A percentile compares a stretch with the other conserved stretches of the same genome.
These are phyloP conservation scores for Aspergillus sp. DNA, from an alignment of 2,329 filamentous ascomycete species.

Conservation along the genomic window DNA sequence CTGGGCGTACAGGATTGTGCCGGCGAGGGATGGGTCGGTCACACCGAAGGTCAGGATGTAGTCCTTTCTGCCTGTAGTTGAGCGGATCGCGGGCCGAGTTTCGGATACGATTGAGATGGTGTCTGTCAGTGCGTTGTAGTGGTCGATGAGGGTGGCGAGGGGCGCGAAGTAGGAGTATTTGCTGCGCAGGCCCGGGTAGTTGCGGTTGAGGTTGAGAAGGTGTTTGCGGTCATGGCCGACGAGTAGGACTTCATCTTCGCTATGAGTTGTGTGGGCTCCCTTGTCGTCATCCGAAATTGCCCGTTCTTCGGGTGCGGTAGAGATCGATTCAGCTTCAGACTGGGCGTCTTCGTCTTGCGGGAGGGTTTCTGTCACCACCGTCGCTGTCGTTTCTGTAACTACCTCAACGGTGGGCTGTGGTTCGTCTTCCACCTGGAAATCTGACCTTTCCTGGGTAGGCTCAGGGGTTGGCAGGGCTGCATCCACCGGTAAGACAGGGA, in stretches of 20 bases:
- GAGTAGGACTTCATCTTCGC: conserved; percentile 10
- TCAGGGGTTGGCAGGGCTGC: conserved; percentile 17
- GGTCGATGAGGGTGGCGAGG: conserved; percentile 45
- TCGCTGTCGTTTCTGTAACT: neutral
- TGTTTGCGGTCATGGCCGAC: conserved; percentile 10
- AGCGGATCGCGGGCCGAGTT: conserved; percentile 32
- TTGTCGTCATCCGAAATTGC: conserved; percentile 6
- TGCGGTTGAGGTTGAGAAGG: conserved; percentile 24
- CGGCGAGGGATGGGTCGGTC: conserved; percentile 48
- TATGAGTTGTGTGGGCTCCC: conserved; percentile 10
- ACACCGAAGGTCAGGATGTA: conserved; percentile 45
- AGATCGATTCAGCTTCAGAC: neutral
- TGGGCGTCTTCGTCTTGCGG: neutral
- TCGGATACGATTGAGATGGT: conserved; percentile 45
- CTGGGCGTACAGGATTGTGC: conserved; percentile 41
- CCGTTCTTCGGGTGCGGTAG: neutral
- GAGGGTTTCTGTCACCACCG: neutral
- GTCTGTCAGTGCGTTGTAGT: conserved; percentile 44
- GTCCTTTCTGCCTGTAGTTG: conserved; percentile 42
- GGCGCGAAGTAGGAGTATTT: conserved; percentile 46
- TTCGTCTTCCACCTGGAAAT: neutral
- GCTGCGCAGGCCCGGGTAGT: conserved; percentile 42
- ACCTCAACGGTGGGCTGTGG: neutral
- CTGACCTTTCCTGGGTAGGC: conserved; percentile 13
- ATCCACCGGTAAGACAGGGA: neutral